phyloP scores from a whole-genome alignment of 352 stramenopile genomes.

The Globisporangium cystogenes region DNA sequence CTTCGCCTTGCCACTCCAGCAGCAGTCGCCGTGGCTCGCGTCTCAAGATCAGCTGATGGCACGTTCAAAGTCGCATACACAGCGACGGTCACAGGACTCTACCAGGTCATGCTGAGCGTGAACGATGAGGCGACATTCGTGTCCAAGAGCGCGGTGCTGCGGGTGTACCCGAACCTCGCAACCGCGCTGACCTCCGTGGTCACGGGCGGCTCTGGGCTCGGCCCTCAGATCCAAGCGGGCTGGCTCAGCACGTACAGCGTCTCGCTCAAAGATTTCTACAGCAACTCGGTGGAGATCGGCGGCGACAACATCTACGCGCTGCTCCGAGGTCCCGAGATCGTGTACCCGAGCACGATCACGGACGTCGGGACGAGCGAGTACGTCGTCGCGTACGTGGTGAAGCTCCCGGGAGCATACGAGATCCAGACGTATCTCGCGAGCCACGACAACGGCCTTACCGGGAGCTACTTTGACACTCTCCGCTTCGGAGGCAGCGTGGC shows the following conservation, averaged over 20 bases:
- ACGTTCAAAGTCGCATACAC: conserved; percentile 24
- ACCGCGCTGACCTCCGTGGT: conserved; percentile 27
- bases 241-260: conserved; percentile 25
- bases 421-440: conserved; percentile 36
- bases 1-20: conserved; percentile 3
- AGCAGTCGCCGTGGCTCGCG: not conserved
- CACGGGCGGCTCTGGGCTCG: conserved; percentile 18
- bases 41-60: conserved; percentile 6
- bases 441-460: conserved; percentile 19
- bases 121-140: conserved; percentile 19
- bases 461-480: conserved; percentile 30
- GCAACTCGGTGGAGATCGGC: conserved; percentile 29
- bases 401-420: conserved; percentile 31
- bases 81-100: conserved; percentile 20
- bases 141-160: conserved; percentile 22
- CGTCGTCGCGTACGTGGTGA: conserved; percentile 26
- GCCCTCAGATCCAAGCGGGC: conserved; percentile 19
- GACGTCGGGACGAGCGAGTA: conserved; percentile 40
- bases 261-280: conserved; percentile 34
- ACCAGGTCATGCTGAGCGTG: conserved; percentile 30
- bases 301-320: conserved; percentile 32
- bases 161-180: conserved; percentile 24
- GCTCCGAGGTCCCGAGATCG: conserved; percentile 23
- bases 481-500: conserved; percentile 11
- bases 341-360: conserved; percentile 18